Conservation (phyloP, 1,284 basidiomycete species). For the Mycosarcoma maydis region DNA sequence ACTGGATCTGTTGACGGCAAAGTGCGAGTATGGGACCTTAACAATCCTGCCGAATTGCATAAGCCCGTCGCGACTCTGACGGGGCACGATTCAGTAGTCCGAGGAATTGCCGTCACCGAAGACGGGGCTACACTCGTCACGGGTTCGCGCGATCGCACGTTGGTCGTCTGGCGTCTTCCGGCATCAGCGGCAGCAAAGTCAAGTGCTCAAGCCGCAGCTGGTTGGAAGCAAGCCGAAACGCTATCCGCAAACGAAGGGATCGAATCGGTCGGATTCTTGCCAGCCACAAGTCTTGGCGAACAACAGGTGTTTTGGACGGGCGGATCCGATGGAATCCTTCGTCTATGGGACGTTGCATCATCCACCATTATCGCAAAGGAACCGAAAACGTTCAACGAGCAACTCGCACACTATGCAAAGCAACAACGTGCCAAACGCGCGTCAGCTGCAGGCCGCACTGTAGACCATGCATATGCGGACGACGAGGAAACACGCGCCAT, state of each 20-base stretch:
- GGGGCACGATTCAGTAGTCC: constrained; percentile 62
- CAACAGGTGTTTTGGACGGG: constrained; percentile 53
- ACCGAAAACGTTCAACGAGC: constrained; percentile 32
- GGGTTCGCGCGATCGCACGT: constrained; percentile 57
- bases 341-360: constrained; percentile 51
- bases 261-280: constrained; percentile 58
- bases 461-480: constrained; percentile 4
- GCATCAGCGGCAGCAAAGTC: too few species aligned
- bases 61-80: constrained; percentile 51
- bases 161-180: constrained; percentile 53
- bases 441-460: constrained; percentile 1
- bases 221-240: constrained; percentile 58
- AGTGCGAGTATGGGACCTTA: constrained; percentile 64
- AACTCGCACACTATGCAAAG: constrained; percentile 9
- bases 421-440: constrained; percentile 4
- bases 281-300: constrained; percentile 72
- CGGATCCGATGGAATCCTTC: constrained; percentile 51
- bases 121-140: constrained; percentile 54
- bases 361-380: constrained; percentile 36
- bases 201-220: background rate
- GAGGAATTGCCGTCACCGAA: constrained; percentile 52
- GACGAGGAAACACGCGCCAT: constrained; percentile 59
- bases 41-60: constrained; percentile 33
- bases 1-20: constrained; percentile 78
- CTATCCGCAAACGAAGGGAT: constrained; percentile 59